A percentile compares a stretch with the other conserved stretches of the same genome.
Evolutionary conservation across 495 filamentous ascomycete genomes (phyloP).

Genomic region (Lichina pygmaea): DNA sequence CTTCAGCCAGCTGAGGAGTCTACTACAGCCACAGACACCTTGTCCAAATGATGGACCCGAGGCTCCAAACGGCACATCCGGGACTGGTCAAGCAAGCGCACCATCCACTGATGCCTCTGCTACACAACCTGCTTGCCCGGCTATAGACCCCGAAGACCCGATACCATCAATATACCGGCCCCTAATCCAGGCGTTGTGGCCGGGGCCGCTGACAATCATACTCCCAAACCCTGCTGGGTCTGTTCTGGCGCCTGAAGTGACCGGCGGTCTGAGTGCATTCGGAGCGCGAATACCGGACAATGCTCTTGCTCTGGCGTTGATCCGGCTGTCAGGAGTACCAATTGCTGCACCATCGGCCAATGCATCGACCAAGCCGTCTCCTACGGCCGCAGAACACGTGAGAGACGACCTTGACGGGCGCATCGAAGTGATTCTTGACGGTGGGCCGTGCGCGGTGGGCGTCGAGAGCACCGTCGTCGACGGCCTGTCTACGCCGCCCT

Average conservation of each 20-base stretch:
- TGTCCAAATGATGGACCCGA: neutral
- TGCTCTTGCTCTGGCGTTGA: constrained; percentile 61
- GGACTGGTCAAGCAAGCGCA: neutral
- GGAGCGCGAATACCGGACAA: constrained; percentile 73
- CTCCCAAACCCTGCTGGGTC: constrained; percentile 48
- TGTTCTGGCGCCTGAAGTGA: constrained; percentile 60
- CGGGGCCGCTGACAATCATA: constrained; percentile 79
- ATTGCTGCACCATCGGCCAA: constrained; percentile 92
- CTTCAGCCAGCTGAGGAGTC: constrained; percentile 41
- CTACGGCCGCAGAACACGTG: constrained; percentile 75
- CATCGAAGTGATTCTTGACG: constrained; percentile 80
- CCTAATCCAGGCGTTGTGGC: constrained; percentile 72
- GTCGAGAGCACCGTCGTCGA: constrained; percentile 96
- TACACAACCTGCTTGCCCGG: constrained; percentile 1
- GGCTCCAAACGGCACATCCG: neutral
- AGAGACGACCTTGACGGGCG: constrained; percentile 54
- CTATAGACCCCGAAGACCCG: constrained; percentile 8
- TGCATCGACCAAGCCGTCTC: constrained; percentile 71
- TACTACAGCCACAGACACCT: constrained; percentile 20
- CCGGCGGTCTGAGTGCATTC: constrained; percentile 57
- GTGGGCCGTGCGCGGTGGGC: constrained; percentile 60
- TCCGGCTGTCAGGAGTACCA: constrained; percentile 44
- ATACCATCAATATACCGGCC: constrained; percentile 67
- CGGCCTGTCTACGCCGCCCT: constrained; percentile 53
- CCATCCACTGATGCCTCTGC: constrained; percentile 1